Evolutionary conservation across 257 asterid species (phyloP), one percentile per base, ranked within the genome.

Genomic region (Scutellaria baicalensis): DNA sequence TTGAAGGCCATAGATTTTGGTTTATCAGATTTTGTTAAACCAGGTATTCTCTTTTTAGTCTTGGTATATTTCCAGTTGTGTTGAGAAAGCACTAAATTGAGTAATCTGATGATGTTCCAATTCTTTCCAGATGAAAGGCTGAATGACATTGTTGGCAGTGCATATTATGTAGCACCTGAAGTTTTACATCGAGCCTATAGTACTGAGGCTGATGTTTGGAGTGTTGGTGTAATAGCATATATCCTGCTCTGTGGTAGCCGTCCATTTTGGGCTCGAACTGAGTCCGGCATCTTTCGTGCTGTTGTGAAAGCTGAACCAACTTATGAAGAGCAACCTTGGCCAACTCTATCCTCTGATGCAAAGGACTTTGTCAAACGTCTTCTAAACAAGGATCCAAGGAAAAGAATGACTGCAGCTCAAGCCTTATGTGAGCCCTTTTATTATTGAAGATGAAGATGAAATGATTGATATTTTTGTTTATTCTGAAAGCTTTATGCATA

Each of bases 1-100:
- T 82, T 90, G 81, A 90, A 88, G 86, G 97, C 94, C 78, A 90
- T 90, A 55, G 97, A 90, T 74, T 90, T 90, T 76, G 97, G 97
- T 71, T 79, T 90, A 71, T 90, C 97, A 66, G 96, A 90, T 75
- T 90, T 84, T 59, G 97, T 88, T 69, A 90, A 82, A 83, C 94
- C 94, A 79, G 97, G 97, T 90, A 59, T 66, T 21, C 74, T 74
- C 71, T 70, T 9, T 10, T 59, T 44, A 18, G 36, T 36, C 38
- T 35, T 8, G 13, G 16, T 36, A 31, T 36, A 21, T 71, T 48
- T 60, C 56, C 36, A 52, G n/a, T 68, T 12, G 31, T n/a, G 9
- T 56, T 13, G 64, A 70, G 40, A 39, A 12, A 27, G 44, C 50
- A 20, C 55, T 23, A 38, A 68, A 66, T 7, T 59, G 4, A 63